These are phyloP conservation scores for Pyrenochaeta sp. DNA, from an alignment of 2,329 filamentous ascomycete species.

Conservation along the genomic window DNA sequence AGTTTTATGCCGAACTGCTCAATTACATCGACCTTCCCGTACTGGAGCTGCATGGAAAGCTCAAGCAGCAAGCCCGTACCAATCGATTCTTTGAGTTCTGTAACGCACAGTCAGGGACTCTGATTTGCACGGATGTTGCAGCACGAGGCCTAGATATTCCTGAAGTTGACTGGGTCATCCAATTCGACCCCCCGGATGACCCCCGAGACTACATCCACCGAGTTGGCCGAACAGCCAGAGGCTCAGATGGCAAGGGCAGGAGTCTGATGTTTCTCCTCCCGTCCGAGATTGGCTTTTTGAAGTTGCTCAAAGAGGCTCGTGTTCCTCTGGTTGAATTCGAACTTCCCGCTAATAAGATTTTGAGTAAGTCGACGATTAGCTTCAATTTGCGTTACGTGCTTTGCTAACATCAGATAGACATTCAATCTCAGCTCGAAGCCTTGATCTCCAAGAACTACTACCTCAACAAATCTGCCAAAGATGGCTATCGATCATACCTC, in stretches of 20 bases:
- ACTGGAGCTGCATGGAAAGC: slow-evolving; percentile 85
- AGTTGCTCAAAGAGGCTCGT: slow-evolving; percentile 86
- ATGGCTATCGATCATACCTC: slow-evolving; percentile 86
- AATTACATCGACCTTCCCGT: slow-evolving; percentile 97
- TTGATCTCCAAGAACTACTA: slow-evolving; percentile 96
- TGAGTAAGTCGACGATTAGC: slow-evolving; percentile 52
- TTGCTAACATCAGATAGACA: slow-evolving; percentile 56
- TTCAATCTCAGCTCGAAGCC: slow-evolving; percentile 80
- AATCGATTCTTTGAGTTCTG: slow-evolving; percentile 98
- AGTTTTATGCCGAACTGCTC: slow-evolving; percentile 91
- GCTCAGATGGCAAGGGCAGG: slow-evolving; percentile 81
- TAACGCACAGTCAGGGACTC: slow-evolving; percentile 81
- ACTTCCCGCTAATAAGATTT: slow-evolving; percentile 88
- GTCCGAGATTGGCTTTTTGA: slow-evolving; percentile 88
- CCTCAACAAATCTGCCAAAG: slow-evolving; percentile 82
- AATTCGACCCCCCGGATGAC: slow-evolving; percentile 94
- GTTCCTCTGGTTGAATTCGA: slow-evolving; percentile 97
- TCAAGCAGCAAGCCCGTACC: slow-evolving; percentile 99
- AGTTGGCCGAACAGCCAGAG: slow-evolving; percentile 91
- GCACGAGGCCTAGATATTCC: slow-evolving; percentile 95
- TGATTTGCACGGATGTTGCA: slow-evolving; percentile 97
- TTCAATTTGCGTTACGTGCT: not conserved
- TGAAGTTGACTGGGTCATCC: slow-evolving; percentile 88
- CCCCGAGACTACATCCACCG: slow-evolving; percentile 76
- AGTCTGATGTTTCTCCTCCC: slow-evolving; percentile 94